A percentile compares a stretch with the other conserved stretches of the same genome.
phyloP scores from a whole-genome alignment of 2,329 filamentous ascomycete genomes.

The Clonostachys sp. region DNA sequence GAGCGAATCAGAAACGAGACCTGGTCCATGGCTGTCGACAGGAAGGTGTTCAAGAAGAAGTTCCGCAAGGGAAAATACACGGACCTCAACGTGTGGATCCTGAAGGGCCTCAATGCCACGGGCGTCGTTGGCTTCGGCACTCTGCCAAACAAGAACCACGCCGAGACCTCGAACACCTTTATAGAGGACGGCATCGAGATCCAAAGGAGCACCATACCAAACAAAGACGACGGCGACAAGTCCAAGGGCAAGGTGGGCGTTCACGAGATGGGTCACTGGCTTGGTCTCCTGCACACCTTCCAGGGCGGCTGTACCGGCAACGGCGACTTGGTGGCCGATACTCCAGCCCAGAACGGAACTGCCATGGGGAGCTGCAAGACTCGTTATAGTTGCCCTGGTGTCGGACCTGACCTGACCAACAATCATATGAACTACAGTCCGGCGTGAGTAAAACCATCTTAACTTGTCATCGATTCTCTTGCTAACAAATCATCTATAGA shows the following conservation, averaged over 20 bases:
- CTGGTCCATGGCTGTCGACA: constrained; percentile 27
- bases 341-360: constrained; percentile 25
- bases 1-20: constrained; percentile 19
- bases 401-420: too few species aligned
- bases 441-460: too few species aligned
- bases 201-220: constrained; percentile 27
- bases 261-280: constrained; percentile 44
- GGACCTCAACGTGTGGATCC: constrained; percentile 43
- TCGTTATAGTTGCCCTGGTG: constrained; percentile 5
- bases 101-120: constrained; percentile 10
- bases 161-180: constrained; percentile 22
- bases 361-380: constrained; percentile 1
- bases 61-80: constrained; percentile 35
- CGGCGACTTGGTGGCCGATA: constrained; percentile 34
- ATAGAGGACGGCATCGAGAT: constrained; percentile 32
- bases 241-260: constrained; percentile 21
- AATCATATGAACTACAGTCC: too few species aligned
- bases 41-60: constrained; percentile 19
- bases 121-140: constrained; percentile 38
- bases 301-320: constrained; percentile 27
- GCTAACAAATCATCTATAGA: too few species aligned
- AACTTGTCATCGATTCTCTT: too few species aligned
- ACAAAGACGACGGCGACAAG: constrained; percentile 13
- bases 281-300: constrained; percentile 43
- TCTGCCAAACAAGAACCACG: constrained; percentile 27